Percentiles rank a stretch among this genome's conserved stretches.
phyloP scores from a whole-genome alignment of 2,329 filamentous ascomycete genomes.

The Septoria linicola region DNA sequence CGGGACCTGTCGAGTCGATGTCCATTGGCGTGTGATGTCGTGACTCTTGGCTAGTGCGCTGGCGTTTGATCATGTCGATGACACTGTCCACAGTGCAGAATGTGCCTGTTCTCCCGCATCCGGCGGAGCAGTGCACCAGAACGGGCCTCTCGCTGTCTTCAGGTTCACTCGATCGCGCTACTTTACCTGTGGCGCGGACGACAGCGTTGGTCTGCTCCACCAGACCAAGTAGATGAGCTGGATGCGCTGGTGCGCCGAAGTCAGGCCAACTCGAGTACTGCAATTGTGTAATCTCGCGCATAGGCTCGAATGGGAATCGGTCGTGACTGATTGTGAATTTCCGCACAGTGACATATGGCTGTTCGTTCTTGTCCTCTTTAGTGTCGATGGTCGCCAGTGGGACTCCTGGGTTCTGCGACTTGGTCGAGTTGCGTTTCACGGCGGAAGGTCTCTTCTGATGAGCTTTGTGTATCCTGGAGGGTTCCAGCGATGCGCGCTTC shows the following conservation, averaged over 20 bases:
- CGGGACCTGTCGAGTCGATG: conserved; percentile 29
- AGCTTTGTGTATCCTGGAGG: conserved; percentile 51
- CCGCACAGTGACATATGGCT: conserved; percentile 76
- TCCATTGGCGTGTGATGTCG: conserved; percentile 48
- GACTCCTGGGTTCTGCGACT: conserved; percentile 35
- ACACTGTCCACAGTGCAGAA: conserved; percentile 97
- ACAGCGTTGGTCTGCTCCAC: conserved; percentile 87
- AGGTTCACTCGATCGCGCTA: conserved; percentile 50
- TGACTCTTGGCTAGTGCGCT: conserved; percentile 48
- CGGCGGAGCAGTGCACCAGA: conserved; percentile 91
- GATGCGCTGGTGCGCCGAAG: conserved; percentile 88
- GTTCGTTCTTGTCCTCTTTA: conserved; percentile 47
- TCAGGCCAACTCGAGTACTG: conserved; percentile 98
- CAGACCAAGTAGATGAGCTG: conserved; percentile 78
- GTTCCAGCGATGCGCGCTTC: conserved; percentile 74
- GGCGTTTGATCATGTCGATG: conserved; percentile 93
- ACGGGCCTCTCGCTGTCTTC: conserved; percentile 63
- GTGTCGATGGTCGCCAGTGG: conserved; percentile 32
- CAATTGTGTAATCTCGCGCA: conserved; percentile 90
- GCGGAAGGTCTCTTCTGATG: conserved; percentile 40
- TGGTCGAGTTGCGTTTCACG: conserved; percentile 41
- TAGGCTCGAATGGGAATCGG: conserved; percentile 74
- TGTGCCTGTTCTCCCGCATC: conserved; percentile 90
- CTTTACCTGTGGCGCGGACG: conserved; percentile 49
- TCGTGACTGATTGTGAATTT: conserved; percentile 82